Percentiles rank a stretch among this genome's conserved stretches.
Evolutionary conservation across 208 protist species (phyloP).

Genomic region (Wallacemonas sp.): DNA sequence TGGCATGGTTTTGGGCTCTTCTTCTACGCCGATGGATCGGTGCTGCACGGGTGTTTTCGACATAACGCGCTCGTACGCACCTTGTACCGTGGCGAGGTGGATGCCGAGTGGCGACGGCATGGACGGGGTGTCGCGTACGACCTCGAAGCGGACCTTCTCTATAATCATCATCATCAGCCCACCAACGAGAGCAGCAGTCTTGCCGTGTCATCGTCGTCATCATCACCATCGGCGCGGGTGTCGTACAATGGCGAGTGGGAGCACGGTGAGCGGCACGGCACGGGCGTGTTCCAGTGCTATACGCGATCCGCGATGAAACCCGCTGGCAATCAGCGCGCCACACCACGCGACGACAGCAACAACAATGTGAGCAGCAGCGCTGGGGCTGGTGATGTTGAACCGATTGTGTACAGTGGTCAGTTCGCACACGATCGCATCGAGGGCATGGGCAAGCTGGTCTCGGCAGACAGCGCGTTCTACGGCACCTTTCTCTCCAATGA

Average conservation of each 20-base stretch:
- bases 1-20: slow-evolving; percentile 74
- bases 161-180: not conserved
- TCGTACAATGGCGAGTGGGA: slow-evolving; percentile 89
- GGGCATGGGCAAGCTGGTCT: slow-evolving; percentile 64
- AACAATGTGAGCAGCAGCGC: too few relatives aligned
- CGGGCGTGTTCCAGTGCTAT: slow-evolving; percentile 52
- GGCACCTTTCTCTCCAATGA: slow-evolving; percentile 60
- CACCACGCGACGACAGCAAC: too few relatives aligned
- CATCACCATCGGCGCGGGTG: slow-evolving; percentile 16
- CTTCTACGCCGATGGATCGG: slow-evolving; percentile 65
- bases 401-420: slow-evolving; percentile 73
- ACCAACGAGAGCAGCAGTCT: not conserved
- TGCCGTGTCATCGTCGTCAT: too few relatives aligned
- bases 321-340: too few relatives aligned
- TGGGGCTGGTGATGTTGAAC: too few relatives aligned
- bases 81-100: slow-evolving; percentile 77
- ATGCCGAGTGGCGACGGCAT: slow-evolving; percentile 52
- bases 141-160: not conserved
- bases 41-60: slow-evolving; percentile 59
- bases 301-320: too few relatives aligned
- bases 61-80: slow-evolving; percentile 37
- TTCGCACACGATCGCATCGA: slow-evolving; percentile 64
- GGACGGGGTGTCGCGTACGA: slow-evolving; percentile 57
- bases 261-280: slow-evolving; percentile 71
- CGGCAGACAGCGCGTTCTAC: slow-evolving; percentile 58